A percentile compares a stretch with the other conserved stretches of the same genome.
Conservation (phyloP, 2,329 filamentous ascomycete genomes). For the Sarocladium brachiariae region DNA sequence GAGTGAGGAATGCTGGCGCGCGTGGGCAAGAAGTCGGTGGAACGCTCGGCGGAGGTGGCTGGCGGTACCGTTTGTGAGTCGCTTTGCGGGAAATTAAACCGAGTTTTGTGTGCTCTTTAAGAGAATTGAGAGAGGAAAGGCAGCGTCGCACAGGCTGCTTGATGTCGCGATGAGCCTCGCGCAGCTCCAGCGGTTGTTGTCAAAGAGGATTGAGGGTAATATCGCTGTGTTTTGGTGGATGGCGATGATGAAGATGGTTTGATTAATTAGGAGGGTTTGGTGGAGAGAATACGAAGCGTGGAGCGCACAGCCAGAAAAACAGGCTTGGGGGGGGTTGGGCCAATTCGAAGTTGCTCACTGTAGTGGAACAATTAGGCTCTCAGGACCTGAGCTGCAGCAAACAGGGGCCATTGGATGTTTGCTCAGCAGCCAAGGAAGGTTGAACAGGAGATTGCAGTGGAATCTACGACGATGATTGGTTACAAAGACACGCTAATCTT, state of each 20-base stretch:
- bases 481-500: neutral
- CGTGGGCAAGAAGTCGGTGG: conserved; percentile 2
- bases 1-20: conserved; percentile 13
- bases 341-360: too few species aligned
- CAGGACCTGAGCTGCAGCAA: conserved; percentile 4
- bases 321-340: too few species aligned
- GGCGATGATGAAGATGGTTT: conserved; percentile 4
- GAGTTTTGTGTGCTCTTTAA: neutral
- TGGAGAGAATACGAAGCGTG: conserved; percentile 7
- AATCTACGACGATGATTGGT: neutral
- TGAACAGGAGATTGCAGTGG: neutral
- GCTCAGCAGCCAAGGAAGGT: neutral
- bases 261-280: conserved; percentile 7
- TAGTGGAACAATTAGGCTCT: neutral
- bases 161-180: conserved; percentile 4
- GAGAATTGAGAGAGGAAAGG: neutral
- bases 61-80: neutral
- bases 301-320: neutral
- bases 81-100: conserved; percentile 1
- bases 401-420: neutral
- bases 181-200: neutral
- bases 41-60: conserved; percentile 3
- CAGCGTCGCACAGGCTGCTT: neutral
- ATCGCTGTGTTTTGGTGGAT: conserved; percentile 1
- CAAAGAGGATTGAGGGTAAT: conserved; percentile 1